Evolutionary conservation across 805 yeast species (phyloP), one percentile per base, ranked within the genome.

Genomic region (Candida odintsovae): DNA sequence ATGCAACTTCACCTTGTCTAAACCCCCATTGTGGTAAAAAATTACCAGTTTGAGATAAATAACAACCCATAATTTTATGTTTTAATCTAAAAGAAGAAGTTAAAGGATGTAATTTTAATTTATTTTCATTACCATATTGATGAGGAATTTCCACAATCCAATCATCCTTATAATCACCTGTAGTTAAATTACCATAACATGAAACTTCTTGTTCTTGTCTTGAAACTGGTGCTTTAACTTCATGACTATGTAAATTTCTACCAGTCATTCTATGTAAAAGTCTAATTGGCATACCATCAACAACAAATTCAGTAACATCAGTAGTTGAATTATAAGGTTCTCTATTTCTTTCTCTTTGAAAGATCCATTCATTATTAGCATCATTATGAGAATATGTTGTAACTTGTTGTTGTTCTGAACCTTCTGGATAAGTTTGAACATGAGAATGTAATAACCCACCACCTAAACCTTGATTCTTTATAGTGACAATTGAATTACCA

Each of bases 1-100:
- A 94, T 2, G 82, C 83, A 53, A 94, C 92, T 71, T 94, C 99
- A 52, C 96, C 96, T 72, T 94, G 99, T 63, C 89, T 80, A 77
- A 92, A 94, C 19, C 99, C 99, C 99, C 99, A 94, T 16, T 80
- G 82, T 18, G 99, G 99, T 61, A 90, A 82, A 21, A 78, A 64
- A 54, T 72, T 69, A 40, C 97, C 97, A 11, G 94, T 76, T 13
- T 92, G 86, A 54, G 90, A 86, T 61, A 94, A 70, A 65, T 90
- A 90, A 65, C 97, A 95, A 38, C 86, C 85, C 58, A 89, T 64
- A 10, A 64, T 78, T 53, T 72, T 73, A 65, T 83, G 83, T 58
- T 73, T 79, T 55, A 94, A 70, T 66, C 97, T 78, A 68, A 94
- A 80, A 20, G 89, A 81, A 1, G 96, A 76, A 33, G 97, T 80